Conservation (phyloP, 257 asterid species). For the Jacaranda copaia region DNA sequence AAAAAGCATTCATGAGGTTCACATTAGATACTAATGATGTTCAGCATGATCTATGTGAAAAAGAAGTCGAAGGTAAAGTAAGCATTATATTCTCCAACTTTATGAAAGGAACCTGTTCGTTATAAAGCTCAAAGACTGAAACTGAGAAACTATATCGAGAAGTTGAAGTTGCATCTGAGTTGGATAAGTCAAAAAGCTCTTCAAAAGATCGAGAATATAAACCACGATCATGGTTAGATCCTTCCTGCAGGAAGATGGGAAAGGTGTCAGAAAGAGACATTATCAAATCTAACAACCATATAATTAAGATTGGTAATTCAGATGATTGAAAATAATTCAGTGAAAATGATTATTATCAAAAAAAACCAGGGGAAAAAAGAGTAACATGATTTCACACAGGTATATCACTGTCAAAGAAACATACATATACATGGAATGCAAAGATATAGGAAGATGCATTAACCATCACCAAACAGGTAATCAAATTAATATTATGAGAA, state of each 20-base stretch:
- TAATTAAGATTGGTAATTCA: constrained; percentile 15
- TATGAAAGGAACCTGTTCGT: constrained; percentile 78
- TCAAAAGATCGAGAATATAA: constrained; percentile 93
- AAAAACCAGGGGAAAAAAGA: neutral
- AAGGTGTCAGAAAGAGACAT: constrained; percentile 34
- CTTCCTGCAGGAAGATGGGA: constrained; percentile 76
- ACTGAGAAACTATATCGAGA: constrained; percentile 82
- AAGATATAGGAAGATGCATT: constrained; percentile 21
- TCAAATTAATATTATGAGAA: constrained; percentile 23
- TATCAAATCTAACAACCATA: constrained; percentile 14
- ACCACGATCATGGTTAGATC: constrained; percentile 98
- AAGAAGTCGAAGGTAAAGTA: constrained; percentile 25
- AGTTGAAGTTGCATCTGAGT: constrained; percentile 90
- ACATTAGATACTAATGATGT: constrained; percentile 42
- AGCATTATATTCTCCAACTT: constrained; percentile 21
- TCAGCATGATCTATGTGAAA: constrained; percentile 26
- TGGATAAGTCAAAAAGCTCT: constrained; percentile 96
- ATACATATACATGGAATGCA: constrained; percentile 19
- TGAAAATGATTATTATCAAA: constrained; percentile 2
- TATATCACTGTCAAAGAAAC: constrained; percentile 1
- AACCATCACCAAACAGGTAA: constrained; percentile 24
- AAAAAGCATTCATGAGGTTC: constrained; percentile 43
- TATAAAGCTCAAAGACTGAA: constrained; percentile 85
- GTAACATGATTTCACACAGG: constrained; percentile 6
- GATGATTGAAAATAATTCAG: constrained; percentile 13